A percentile compares a stretch with the other conserved stretches of the same genome.
These are phyloP conservation scores for Basipetospora chlamydospora DNA, from an alignment of 2,329 filamentous ascomycete species.

Conservation along the genomic window DNA sequence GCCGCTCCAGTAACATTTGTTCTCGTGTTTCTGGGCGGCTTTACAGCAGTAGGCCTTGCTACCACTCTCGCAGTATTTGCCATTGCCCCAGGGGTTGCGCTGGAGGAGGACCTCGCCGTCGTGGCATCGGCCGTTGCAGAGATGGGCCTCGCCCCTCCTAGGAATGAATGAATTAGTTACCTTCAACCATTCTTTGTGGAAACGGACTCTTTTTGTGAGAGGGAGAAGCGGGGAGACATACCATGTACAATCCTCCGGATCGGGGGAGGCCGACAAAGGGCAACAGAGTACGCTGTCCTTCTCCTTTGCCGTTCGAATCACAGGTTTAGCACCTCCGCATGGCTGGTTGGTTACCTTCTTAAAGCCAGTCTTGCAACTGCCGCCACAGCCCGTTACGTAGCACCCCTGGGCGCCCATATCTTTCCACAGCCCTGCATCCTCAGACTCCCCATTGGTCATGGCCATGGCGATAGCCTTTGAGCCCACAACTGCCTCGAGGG, in stretches of 20 bases:
- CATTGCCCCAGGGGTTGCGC: conserved; percentile 15
- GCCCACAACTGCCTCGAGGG: conserved; percentile 8
- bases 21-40: conserved; percentile 9
- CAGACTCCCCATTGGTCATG: no score
- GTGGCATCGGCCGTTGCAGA: conserved; percentile 20
- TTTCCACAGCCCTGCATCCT: conserved; percentile 7
- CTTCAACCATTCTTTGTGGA: no score
- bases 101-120: conserved; percentile 17
- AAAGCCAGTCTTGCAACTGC: conserved; percentile 15
- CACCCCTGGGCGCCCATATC: conserved; percentile 9
- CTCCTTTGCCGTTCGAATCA: conserved; percentile 4
- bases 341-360: conserved; percentile 14
- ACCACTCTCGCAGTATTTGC: conserved; percentile 15
- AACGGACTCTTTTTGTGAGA: no score
- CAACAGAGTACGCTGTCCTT: conserved; percentile 17
- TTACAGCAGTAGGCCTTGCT: conserved; percentile 17
- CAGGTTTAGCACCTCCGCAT: conserved; percentile 11
- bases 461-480: no score
- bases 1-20: conserved; percentile 13
- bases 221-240: no score
- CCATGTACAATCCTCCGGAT: conserved; percentile 16
- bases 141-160: conserved; percentile 14
- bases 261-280: conserved; percentile 15
- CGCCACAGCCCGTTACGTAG: conserved; percentile 16
- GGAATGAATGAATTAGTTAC: no score